A percentile compares a stretch with the other conserved stretches of the same genome.
These are phyloP conservation scores for Bipolaris gigantea DNA, from an alignment of 2,329 filamentous ascomycete genomes.

Conservation along the genomic window DNA sequence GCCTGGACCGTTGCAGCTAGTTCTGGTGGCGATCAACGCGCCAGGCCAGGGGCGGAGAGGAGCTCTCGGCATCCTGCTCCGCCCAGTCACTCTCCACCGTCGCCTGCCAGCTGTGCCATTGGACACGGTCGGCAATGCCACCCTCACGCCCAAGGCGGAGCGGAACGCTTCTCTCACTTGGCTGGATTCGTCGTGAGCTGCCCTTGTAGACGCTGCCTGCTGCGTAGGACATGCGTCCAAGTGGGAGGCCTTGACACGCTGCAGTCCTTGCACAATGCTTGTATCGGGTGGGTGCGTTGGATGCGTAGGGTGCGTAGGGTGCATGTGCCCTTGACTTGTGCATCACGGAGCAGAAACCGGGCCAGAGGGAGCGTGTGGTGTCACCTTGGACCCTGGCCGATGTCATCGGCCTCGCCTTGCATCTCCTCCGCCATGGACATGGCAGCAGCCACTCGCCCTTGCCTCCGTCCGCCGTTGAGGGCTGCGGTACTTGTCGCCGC, in stretches of 20 bases:
- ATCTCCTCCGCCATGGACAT: conserved; percentile 7
- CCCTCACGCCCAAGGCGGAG: not conserved
- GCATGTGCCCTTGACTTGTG: not conserved
- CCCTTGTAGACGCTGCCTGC: not conserved
- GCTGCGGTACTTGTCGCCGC: not conserved
- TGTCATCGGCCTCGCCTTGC: conserved; percentile 6
- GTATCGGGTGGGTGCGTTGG: too few relatives aligned
- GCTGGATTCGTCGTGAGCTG: not conserved
- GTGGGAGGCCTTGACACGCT: not conserved
- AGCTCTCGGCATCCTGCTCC: conserved; percentile 12
- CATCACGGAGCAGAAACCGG: not conserved
- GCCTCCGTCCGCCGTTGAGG: not conserved
- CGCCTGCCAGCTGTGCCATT: not conserved
- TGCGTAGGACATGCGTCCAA: not conserved
- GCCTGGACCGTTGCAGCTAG: not conserved
- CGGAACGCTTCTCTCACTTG: conserved; percentile 3
- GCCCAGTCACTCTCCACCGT: not conserved
- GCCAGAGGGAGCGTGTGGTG: not conserved
- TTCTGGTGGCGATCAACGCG: not conserved
- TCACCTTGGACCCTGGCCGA: not conserved
- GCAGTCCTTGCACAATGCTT: not conserved
- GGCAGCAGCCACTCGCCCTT: not conserved
- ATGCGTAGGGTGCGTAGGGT: too few relatives aligned
- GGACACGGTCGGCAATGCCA: not conserved
- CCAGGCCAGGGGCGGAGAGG: conserved; percentile 17